phyloP scores from a whole-genome alignment of 768 basidiomycete species.

The Exidia glandulosa region DNA sequence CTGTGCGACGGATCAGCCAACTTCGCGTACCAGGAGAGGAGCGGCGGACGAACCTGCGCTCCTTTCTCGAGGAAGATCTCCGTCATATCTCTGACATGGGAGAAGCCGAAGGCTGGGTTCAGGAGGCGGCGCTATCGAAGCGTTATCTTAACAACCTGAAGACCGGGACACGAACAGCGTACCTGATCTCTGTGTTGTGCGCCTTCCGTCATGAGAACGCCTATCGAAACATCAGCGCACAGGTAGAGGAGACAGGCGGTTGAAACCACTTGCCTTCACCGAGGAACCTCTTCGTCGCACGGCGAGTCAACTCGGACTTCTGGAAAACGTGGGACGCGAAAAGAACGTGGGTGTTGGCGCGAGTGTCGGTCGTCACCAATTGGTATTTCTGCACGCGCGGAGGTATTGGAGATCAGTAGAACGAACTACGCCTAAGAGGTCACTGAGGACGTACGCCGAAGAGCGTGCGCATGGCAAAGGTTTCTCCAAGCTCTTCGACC shows the following conservation, averaged over 20 bases:
- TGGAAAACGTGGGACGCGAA: constrained; percentile 43
- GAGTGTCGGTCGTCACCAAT: constrained; percentile 48
- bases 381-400: constrained; percentile 15
- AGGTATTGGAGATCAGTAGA: not conserved
- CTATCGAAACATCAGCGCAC: not conserved
- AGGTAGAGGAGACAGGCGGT: constrained; percentile 22
- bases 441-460: not conserved
- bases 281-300: constrained; percentile 29
- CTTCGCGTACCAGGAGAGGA: not conserved
- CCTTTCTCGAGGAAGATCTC: constrained; percentile 10
- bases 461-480: not conserved
- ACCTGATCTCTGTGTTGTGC: not conserved
- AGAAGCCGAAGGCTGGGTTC: constrained; percentile 59
- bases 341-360: constrained; percentile 55
- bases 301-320: constrained; percentile 36
- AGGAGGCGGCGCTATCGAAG: not conserved
- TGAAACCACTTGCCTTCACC: constrained; percentile 35
- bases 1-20: constrained; percentile 15
- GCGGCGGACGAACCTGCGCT: not conserved
- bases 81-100: constrained; percentile 47
- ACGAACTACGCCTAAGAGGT: too few species aligned
- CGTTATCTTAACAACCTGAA: not conserved
- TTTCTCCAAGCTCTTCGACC: not conserved
- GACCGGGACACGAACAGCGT: not conserved
- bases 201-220: too few species aligned